A percentile compares a stretch with the other conserved stretches of the same genome.
These are phyloP conservation scores for Lactifluus hygrophoroides DNA, from an alignment of 768 basidiomycete genomes.

Conservation along the genomic window DNA sequence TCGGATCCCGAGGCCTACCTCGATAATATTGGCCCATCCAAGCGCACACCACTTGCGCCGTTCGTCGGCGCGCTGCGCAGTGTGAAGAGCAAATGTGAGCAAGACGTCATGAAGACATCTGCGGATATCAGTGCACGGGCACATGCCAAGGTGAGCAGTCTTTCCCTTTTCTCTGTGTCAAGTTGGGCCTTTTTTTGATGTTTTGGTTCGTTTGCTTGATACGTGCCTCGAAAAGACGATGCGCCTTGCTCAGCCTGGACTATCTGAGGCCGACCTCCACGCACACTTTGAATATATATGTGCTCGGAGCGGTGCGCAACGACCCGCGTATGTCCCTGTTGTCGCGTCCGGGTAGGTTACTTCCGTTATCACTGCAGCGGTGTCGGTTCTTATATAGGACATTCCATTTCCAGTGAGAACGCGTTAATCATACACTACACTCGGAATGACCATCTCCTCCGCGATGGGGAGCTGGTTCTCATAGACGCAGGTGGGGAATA, in stretches of 20 bases:
- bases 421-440: conserved; percentile 93
- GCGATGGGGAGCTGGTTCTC: conserved; percentile 65
- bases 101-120: conserved; percentile 69
- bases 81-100: conserved; percentile 75
- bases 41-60: conserved; percentile 47
- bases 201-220: neutral
- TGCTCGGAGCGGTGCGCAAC: conserved; percentile 66
- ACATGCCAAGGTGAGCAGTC: conserved; percentile 68
- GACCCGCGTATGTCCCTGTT: conserved; percentile 96
- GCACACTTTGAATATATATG: conserved; percentile 92
- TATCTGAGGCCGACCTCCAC: conserved; percentile 51
- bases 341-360: conserved; percentile 79
- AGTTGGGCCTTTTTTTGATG: neutral
- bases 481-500: conserved; percentile 92
- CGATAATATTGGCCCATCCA: conserved; percentile 41
- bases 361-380: no score
- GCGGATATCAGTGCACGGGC: conserved; percentile 83
- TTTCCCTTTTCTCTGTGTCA: neutral
- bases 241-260: conserved; percentile 55
- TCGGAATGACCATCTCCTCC: conserved; percentile 72
- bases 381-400: neutral
- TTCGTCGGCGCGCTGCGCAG: conserved; percentile 63
- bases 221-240: conserved; percentile 56
- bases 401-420: conserved; percentile 49
- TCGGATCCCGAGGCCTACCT: conserved; percentile 49